Evolutionary conservation across 2,329 filamentous ascomycete species (phyloP), one percentile per base, ranked within the genome.

Genomic region (Aureobasidium subglaciale): DNA sequence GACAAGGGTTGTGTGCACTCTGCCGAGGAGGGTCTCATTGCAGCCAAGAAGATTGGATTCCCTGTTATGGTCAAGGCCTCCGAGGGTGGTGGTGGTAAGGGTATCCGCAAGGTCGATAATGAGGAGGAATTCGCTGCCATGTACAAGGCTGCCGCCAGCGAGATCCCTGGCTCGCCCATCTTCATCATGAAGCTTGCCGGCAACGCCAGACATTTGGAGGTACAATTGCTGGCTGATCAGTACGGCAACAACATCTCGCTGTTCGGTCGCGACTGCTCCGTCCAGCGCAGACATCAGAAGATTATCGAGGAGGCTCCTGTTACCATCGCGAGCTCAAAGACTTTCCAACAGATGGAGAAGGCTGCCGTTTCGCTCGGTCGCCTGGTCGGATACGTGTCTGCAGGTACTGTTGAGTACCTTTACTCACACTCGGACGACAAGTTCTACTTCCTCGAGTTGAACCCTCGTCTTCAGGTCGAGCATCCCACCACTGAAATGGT

Each of bases 41-140:
- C 87, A 68, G 93, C 93, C 58, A 84, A 82, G 70, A 81, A 89
- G 68, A 99, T 99, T 71, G 93, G 93, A 63, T 99, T 99, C 78
- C 93, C 93, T 15, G 88, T 99, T 78, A 99, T 99, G 93, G 90
- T 99, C 72, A 99, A 99, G 80, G 93, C 93, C n/a, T 97, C 93
- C 2, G 93, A 99, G 78, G 93, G 93, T 76, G 93, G 93, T 77
- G 93, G 93, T 76, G 93, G 93, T 70, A 99, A 99, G 79, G 93
- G 93, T 81, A 99, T 99, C 70, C 90, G 95, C 70, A 96, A 97
- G 77, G 93, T 93, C 63, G 79, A 89, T 59, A 79, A 79, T 59
- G 91, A 96, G 70, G 86, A 92, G 38, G 85, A 87, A 60, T 99
- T 99, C 66, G 80, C 87, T 68, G 78, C 80, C 63, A 79, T 97